Evolutionary conservation across 75 land plant species (phyloP).

Genomic region (Azolla pinnata): DNA sequence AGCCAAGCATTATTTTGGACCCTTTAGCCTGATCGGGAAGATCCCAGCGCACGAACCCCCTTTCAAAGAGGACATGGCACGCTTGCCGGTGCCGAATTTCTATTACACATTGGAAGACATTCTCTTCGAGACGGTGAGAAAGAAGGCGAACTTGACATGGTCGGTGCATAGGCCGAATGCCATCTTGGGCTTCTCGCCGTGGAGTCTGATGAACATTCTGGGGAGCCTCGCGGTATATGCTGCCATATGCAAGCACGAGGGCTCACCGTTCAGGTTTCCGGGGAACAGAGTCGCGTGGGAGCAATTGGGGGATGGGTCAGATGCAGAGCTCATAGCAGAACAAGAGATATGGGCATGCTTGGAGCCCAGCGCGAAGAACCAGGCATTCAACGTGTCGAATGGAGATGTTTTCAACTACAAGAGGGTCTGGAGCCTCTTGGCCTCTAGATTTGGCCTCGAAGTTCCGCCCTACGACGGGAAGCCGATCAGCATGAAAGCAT

Average conservation of each 20-base stretch:
- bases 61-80: slow-evolving; percentile 42
- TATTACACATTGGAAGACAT: slow-evolving; percentile 72
- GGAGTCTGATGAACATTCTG: slow-evolving; percentile 50
- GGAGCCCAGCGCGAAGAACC: slow-evolving; percentile 19
- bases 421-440: slow-evolving; percentile 54
- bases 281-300: slow-evolving; percentile 58
- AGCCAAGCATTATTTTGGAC: slow-evolving; percentile 55
- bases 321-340: slow-evolving; percentile 63
- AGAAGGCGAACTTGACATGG: slow-evolving; percentile 31
- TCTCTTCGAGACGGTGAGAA: slow-evolving; percentile 31
- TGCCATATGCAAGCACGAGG: slow-evolving; percentile 42
- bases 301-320: slow-evolving; percentile 56
- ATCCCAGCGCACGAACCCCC: slow-evolving; percentile 8
- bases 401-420: slow-evolving; percentile 77
- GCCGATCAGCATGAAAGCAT: slow-evolving; percentile 31
- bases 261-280: slow-evolving; percentile 51
- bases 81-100: slow-evolving; percentile 36
- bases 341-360: slow-evolving; percentile 73
- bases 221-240: slow-evolving; percentile 70
- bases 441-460: slow-evolving; percentile 52
- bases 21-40: slow-evolving; percentile 25
- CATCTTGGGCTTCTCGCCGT: slow-evolving; percentile 44
- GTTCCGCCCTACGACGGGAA: slow-evolving; percentile 13
- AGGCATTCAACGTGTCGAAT: slow-evolving; percentile 52
- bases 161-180: slow-evolving; percentile 73